Conservation (phyloP, 441 rosid species). For the Biscutella laevigata region DNA sequence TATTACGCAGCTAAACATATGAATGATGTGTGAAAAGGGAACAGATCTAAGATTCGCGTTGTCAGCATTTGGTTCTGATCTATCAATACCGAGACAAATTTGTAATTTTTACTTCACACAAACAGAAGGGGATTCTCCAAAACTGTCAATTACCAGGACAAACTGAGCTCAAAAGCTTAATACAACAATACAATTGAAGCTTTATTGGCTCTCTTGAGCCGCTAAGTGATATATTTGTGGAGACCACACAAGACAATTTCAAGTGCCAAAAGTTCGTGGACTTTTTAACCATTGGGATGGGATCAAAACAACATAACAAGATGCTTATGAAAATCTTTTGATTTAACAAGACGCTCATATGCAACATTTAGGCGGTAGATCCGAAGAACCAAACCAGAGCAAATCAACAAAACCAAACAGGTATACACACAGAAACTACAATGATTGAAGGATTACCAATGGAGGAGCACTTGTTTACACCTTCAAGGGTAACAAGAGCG, state of each 20-base stretch:
- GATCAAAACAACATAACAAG: slow-evolving; percentile 5
- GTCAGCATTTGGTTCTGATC: neutral
- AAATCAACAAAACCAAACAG: neutral
- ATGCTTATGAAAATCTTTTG: neutral
- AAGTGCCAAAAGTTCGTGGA: neutral
- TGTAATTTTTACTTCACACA: neutral
- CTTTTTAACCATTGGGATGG: neutral
- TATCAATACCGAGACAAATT: neutral
- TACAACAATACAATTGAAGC: slow-evolving; percentile 19
- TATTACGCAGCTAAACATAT: neutral
- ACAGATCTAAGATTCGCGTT: slow-evolving; percentile 8
- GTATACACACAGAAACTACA: no score
- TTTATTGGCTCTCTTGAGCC: no score
- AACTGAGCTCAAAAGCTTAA: slow-evolving; percentile 17
- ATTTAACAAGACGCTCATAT: neutral
- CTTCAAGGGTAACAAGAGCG: slow-evolving; percentile 98
- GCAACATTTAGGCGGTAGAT: slow-evolving; percentile 24
- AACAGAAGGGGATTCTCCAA: neutral
- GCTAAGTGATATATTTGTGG: no score
- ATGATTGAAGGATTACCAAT: slow-evolving; percentile 42
- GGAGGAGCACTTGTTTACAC: slow-evolving; percentile 99
- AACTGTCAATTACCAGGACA: neutral
- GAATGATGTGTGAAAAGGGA: neutral
- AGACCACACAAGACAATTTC: neutral
- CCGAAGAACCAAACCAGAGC: no score